Percentiles rank a stretch among this genome's conserved stretches.
Evolutionary conservation across 73 alveolate species (phyloP).

Genomic region (Paramecium biaurelia): DNA sequence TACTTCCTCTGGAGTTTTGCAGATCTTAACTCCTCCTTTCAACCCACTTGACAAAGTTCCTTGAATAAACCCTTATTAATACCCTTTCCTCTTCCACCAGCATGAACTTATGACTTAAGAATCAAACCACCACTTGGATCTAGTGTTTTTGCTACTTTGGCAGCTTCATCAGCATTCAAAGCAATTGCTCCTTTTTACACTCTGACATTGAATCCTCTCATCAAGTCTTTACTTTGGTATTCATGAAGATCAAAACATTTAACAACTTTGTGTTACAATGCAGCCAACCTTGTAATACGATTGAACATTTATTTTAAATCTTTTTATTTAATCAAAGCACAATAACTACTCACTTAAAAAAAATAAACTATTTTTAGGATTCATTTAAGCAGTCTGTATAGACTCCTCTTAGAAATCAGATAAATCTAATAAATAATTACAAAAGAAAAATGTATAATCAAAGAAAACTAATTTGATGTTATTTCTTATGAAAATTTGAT

Average conservation of each 20-base stretch:
- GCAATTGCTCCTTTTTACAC: slow-evolving; percentile 80
- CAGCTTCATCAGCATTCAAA: slow-evolving; percentile 69
- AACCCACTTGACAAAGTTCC: slow-evolving; percentile 75
- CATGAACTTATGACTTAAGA: slow-evolving; percentile 74
- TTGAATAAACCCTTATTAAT: neutral
- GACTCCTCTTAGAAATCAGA: neutral
- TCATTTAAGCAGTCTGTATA: neutral
- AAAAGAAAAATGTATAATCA: neutral
- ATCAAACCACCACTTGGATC: slow-evolving; percentile 68
- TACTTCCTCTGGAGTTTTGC: slow-evolving; percentile 79
- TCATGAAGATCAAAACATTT: slow-evolving; percentile 77
- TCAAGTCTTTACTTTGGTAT: slow-evolving; percentile 72
- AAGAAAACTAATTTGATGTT: neutral
- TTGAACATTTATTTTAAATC: slow-evolving; percentile 12
- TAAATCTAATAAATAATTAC: neutral
- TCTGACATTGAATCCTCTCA: slow-evolving; percentile 74
- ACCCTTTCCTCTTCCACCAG: slow-evolving; percentile 87
- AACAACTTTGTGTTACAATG: slow-evolving; percentile 54
- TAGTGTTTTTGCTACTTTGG: slow-evolving; percentile 55
- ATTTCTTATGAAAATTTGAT: neutral
- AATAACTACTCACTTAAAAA: neutral
- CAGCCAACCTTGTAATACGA: slow-evolving; percentile 44
- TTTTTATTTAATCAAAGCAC: neutral
- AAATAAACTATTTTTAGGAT: neutral
- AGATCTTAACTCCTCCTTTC: slow-evolving; percentile 85